Evolutionary conservation across 2,329 filamentous ascomycete genomes (phyloP), one percentile per base, ranked within the genome.

Genomic region (Colletotrichum sp.): DNA sequence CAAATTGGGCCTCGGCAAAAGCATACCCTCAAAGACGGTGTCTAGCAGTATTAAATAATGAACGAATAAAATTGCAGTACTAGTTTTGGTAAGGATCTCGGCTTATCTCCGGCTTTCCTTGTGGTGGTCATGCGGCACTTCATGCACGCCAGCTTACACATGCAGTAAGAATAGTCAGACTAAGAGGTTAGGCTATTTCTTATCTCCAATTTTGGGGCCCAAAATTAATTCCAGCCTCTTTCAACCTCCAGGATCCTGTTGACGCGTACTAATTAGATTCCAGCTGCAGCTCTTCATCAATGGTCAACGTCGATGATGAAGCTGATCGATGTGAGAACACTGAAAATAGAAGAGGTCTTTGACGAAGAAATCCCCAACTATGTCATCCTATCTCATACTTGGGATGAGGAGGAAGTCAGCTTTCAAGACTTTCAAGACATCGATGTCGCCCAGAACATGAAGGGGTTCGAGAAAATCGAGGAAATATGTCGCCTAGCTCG

Each of bases 371-470:
- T 55, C 21, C 66, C 74, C 55, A 9, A 18, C 1, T 83, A 82
- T 30, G 79, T 80, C 48, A 81, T 82, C 63, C 63, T 82, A 6
- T 82, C 81, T 24, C 81, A 82, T 52, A 81, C 78, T 10, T 82
- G 81, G 81, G 78, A 77, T 21, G 59, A 70, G 3, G 79, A 72
- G 18, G 80, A 82, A 48, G 75, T 80, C 4, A 77, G 76, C 10
- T 79, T 78, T 34, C 77, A 80, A 63, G 55, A 59, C 24, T 55
- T 55, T n/a, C 39, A 67, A 32, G 18, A 67, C 26, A 21, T 55
- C 13, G 28, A 21, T 10, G 21, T 13, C 26, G 39, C 24, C 28
- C 24, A 24, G 8, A n/a, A n/a, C 57, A 72, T 43, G 61, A 36
- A 60, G 48, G 70, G 72, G 6, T 78, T 71, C 39, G 55, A n/a